Evolutionary conservation across 176 grass and related monocot species (phyloP).

Genomic region (Puya raimondii): DNA sequence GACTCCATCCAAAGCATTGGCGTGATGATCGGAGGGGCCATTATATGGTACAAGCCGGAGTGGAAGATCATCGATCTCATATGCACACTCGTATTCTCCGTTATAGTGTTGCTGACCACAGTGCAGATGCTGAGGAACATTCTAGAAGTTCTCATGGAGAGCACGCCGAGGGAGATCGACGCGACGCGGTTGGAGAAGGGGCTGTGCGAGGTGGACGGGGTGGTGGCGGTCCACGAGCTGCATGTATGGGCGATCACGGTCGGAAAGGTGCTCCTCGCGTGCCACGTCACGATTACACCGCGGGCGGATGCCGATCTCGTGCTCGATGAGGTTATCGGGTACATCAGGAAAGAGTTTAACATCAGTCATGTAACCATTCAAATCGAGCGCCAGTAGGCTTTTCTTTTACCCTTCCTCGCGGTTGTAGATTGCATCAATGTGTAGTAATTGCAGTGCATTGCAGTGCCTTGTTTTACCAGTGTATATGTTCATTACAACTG

Average conservation of each 20-base stretch:
- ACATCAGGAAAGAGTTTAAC: conserved; percentile 91
- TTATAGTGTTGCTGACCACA: conserved; percentile 76
- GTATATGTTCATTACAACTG: too few relatives aligned
- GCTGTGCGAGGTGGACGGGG: conserved; percentile 59
- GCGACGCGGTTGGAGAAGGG: conserved; percentile 71
- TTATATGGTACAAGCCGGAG: conserved; percentile 99
- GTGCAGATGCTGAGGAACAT: conserved; percentile 85
- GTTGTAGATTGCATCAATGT: too few relatives aligned
- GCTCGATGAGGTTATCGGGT: conserved; percentile 75
- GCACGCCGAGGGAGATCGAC: conserved; percentile 84
- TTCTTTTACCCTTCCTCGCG: too few relatives aligned
- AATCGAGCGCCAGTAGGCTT: conserved; percentile 66
- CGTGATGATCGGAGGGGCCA: conserved; percentile 88
- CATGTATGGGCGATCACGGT: conserved; percentile 99
- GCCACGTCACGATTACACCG: conserved; percentile 67
- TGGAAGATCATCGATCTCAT: conserved; percentile 99
- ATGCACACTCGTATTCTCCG: conserved; percentile 91
- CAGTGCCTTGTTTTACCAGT: too few relatives aligned
- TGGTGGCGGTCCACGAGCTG: conserved; percentile 78
- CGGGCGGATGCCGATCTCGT: conserved; percentile 67
- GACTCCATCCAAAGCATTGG: conserved; percentile 92
- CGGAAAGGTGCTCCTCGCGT: conserved; percentile 85
- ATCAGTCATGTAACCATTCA: conserved; percentile 99
- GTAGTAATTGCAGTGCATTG: too few relatives aligned
- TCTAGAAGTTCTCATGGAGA: conserved; percentile 92